phyloP scores from a whole-genome alignment of 73 alveolate genomes.

The Strombidium stylifer region DNA sequence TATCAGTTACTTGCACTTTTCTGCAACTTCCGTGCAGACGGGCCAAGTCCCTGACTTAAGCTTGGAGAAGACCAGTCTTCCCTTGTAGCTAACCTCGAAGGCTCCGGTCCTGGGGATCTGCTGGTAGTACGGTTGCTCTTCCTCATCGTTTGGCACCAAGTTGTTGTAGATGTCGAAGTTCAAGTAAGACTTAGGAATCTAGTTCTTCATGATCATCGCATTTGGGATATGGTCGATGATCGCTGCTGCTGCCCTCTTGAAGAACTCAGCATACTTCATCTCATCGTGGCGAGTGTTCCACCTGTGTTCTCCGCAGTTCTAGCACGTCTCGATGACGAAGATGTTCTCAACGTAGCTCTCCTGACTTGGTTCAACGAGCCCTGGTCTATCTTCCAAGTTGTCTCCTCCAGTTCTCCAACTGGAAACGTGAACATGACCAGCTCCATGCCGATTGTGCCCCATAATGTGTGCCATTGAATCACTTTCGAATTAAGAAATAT shows the following conservation, averaged over 20 bases:
- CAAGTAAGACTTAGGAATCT: conserved; percentile 44
- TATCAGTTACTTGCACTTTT: conserved; percentile 4
- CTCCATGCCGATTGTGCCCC: too few relatives aligned
- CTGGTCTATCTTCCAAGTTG: too few relatives aligned
- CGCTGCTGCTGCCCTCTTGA: conserved; percentile 22
- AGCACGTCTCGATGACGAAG: conserved; percentile 34
- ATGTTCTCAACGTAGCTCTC: conserved; percentile 1
- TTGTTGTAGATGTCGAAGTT: conserved; percentile 44
- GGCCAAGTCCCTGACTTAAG: conserved; percentile 46
- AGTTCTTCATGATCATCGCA: conserved; percentile 29
- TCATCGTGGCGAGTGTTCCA: conserved; percentile 53
- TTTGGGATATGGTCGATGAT: conserved; percentile 22
- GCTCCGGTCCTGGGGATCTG: conserved; percentile 52
- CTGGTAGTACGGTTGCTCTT: conserved; percentile 3
- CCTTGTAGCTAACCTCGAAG: conserved; percentile 53
- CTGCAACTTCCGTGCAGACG: conserved; percentile 20
- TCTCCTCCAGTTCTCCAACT: too few relatives aligned
- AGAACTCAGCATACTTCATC: conserved; percentile 26
- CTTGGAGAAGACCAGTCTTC: conserved; percentile 48
- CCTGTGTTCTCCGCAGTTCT: conserved; percentile 43
- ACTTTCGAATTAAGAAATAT: too few relatives aligned
- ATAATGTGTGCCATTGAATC: too few relatives aligned
- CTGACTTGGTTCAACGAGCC: too few relatives aligned
- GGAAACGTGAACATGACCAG: too few relatives aligned
- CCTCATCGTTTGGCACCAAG: conserved; percentile 49